A percentile compares a stretch with the other conserved stretches of the same genome.
phyloP scores from a whole-genome alignment of 495 filamentous ascomycete species.

The Aspergillus indologenus region DNA sequence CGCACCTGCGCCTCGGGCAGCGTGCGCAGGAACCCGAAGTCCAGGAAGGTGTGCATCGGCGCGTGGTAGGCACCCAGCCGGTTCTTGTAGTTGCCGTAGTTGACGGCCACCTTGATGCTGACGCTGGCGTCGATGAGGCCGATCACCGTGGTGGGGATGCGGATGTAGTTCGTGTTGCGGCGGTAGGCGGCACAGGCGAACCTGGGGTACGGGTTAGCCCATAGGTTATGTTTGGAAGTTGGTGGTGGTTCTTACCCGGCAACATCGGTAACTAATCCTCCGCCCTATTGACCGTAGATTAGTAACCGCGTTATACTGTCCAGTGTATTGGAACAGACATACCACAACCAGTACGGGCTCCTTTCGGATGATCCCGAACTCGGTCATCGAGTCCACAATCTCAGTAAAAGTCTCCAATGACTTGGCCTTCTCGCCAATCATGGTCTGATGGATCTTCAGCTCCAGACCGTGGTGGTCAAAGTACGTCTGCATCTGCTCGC shows the following conservation, averaged over 20 bases:
- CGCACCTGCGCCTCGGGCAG: not conserved
- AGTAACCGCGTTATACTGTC: not conserved
- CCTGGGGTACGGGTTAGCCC: not conserved
- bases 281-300: not conserved
- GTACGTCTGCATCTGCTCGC: conserved; percentile 3
- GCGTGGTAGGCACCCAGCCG: not conserved
- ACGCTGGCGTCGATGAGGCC: not conserved
- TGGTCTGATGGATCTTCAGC: conserved; percentile 5
- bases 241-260: not conserved
- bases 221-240: not conserved
- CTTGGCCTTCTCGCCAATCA: conserved; percentile 8
- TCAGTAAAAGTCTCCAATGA: conserved; percentile 2
- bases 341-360: conserved; percentile 8
- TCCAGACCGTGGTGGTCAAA: not conserved
- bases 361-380: conserved; percentile 5
- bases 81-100: not conserved
- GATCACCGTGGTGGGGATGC: not conserved
- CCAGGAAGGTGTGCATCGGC: not conserved
- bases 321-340: not conserved
- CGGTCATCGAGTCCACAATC: conserved; percentile 5
- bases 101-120: not conserved
- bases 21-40: not conserved
- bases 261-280: not conserved
- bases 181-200: not conserved
- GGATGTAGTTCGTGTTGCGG: not conserved